Evolutionary conservation across 768 basidiomycete genomes (phyloP).

Genomic region (Mycena maculata): DNA sequence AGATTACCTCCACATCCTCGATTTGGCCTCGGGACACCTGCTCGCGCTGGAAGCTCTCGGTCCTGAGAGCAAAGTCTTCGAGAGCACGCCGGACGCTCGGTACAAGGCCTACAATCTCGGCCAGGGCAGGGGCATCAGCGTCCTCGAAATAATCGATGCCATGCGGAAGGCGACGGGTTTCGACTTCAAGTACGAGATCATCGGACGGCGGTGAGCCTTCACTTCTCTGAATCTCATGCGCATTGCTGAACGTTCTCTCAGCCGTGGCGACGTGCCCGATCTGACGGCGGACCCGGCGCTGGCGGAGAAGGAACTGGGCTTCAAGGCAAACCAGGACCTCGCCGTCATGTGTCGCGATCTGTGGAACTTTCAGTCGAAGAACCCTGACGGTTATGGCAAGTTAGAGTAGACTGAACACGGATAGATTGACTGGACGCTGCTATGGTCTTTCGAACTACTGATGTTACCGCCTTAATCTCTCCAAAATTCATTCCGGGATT

Average conservation of each 20-base stretch:
- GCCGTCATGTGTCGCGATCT: constrained; percentile 96
- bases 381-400: constrained; percentile 79
- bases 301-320: constrained; percentile 93
- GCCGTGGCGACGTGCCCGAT: constrained; percentile 95
- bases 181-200: constrained; percentile 88
- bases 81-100: constrained; percentile 62
- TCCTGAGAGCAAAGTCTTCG: constrained; percentile 70
- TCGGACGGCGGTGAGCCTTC: constrained; percentile 83
- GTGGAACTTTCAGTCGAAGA: constrained; percentile 99
- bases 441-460: constrained; percentile 17
- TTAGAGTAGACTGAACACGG: not conserved
- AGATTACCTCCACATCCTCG: constrained; percentile 93
- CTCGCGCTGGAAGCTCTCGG: constrained; percentile 88
- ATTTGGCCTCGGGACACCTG: constrained; percentile 94
- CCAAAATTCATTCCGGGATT: constrained; percentile 4
- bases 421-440: constrained; percentile 13
- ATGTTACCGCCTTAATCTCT: constrained; percentile 12
- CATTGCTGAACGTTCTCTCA: constrained; percentile 45
- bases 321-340: constrained; percentile 83
- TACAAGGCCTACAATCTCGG: constrained; percentile 98
- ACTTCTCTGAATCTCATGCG: constrained; percentile 17
- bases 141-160: constrained; percentile 93
- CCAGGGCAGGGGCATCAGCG: constrained; percentile 91
- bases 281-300: constrained; percentile 93
- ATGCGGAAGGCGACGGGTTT: constrained; percentile 94